Evolutionary conservation across 768 basidiomycete genomes (phyloP), one percentile per base, ranked within the genome.

Genomic region (Lanmaoa rubissima): DNA sequence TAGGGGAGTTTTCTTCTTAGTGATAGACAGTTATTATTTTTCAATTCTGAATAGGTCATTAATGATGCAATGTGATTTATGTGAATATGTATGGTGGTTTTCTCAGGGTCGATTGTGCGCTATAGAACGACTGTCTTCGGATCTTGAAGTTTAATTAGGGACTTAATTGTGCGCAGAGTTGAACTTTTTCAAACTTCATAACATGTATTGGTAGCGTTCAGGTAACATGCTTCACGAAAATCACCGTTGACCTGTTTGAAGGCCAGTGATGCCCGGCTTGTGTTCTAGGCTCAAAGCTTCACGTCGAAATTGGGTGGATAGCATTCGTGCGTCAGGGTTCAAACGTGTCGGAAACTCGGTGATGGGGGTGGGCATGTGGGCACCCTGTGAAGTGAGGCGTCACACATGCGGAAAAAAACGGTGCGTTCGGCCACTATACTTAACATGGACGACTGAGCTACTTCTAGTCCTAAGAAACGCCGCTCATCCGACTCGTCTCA

Each of bases 361-460:
- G 38, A 49, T 47, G 12, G 34, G 61, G 57, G 57, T 63, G 62
- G 57, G 32, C 62, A 63, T 55, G 62, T 53, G 62, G 51, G 2
- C 57, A 44, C 50, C 56, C 49, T 49, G 39, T 42, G 41, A 42
- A 32, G 17, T 16, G 47, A 31, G 36, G 38, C 32, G 12, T 42
- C 24, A 39, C 59, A 44, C 44, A 31, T 26, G 43, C 5, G 46
- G 32, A 53, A 44, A 34, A 31, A 35, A 17, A 51, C 57, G 51
- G 55, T 46, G 39, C 42, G 46, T 28, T 12, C 24, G 41, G 21
- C 31, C 16, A 43, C 26, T 19, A 32, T 57, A 50, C 41, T 49
- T 50, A 44, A 45, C 36, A 34, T 24, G 35, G 19, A 17, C 45
- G 31, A 12, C 9, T n/a, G 39, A 19, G 19, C 24, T 28, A 7